Evolutionary conservation across 768 basidiomycete genomes (phyloP), one percentile per base, ranked within the genome.

Genomic region (Mycena filopes): DNA sequence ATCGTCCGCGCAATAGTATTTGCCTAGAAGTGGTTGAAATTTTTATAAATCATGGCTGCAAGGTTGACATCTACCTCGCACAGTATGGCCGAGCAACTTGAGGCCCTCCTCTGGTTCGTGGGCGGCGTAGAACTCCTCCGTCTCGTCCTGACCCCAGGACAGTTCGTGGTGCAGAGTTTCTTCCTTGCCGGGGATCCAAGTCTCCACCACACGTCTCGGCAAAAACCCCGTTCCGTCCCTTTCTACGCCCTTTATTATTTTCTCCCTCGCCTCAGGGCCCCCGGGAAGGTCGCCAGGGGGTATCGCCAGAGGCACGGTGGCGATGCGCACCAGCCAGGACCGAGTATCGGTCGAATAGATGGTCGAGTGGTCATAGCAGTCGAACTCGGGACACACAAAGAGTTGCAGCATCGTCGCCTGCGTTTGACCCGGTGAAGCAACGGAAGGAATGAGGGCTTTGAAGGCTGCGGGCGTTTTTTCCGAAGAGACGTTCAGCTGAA

Each of bases 261-360:
- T 45, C 45, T 40, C 48, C 6, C 20, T 47, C 2, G 61, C 59
- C 29, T 55, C 60, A 31, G 18, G 51, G 6, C n/a, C 21, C 28
- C 18, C 43, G 23, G 31, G 20, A 21, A 29, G 25, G 16, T 8
- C 18, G 7, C 11, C 8, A 29, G 31, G 26, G 9, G 16, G 11
- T n/a, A n/a, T n/a, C 11, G 18, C 36, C 4, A 45, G 0, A 1
- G 64, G 64, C n/a, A 69, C 64, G n/a, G 58, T 40, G 3, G 64
- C 68, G 18, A 69, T n/a, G 6, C 68, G 68, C 7, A 69, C 31
- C 15, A 69, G 16, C 68, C 63, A 69, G 4, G 68, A 68, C 16
- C 63, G 54, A 8, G 63, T 65, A 33, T 61, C 47, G 21, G 64
- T 63, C 23, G 64, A 61, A n/a, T 65, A 63, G 3, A 9, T 36